phyloP scores from a whole-genome alignment of 2,329 filamentous ascomycete species.

The Elsinoe necatrix region DNA sequence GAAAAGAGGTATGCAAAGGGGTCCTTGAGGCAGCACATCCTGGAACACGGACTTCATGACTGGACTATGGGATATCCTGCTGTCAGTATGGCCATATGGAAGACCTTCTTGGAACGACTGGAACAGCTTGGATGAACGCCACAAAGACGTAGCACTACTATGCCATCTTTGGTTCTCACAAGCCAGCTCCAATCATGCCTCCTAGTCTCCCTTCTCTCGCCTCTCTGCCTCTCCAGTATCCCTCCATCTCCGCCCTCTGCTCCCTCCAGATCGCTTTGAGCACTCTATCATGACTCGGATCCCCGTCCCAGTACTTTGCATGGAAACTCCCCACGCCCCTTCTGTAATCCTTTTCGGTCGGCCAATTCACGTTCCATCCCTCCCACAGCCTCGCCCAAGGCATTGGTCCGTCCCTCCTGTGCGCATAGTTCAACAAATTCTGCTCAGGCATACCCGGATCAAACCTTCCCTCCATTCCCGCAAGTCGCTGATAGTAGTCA shows the following conservation, averaged over 20 bases:
- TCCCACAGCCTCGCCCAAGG: constrained; percentile 34
- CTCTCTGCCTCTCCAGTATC: constrained; percentile 28
- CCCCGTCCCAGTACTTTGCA: constrained; percentile 35
- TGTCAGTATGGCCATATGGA: constrained; percentile 41
- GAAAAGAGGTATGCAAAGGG: constrained; percentile 42
- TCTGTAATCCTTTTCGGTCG: constrained; percentile 31
- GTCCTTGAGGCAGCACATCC: constrained; percentile 45
- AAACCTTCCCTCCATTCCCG: constrained; percentile 28
- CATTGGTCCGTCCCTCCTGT: constrained; percentile 33
- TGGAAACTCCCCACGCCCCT: constrained; percentile 32
- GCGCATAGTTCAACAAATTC: constrained; percentile 35
- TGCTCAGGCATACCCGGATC: constrained; percentile 31
- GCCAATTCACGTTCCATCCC: constrained; percentile 35
- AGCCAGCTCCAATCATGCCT: background rate
- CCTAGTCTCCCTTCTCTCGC: background rate
- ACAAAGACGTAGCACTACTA: too few species aligned
- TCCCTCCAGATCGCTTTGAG: constrained; percentile 30
- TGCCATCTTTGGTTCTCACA: too few species aligned
- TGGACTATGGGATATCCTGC: constrained; percentile 50
- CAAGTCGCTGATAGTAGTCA: constrained; percentile 31
- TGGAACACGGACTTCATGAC: constrained; percentile 51
- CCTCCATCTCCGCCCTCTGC: constrained; percentile 31
- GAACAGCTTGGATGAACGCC: too few species aligned
- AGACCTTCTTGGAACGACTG: background rate
- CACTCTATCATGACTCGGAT: constrained; percentile 27